Conservation (phyloP, 176 grass and related monocot species). For the Triticum turgidum region DNA sequence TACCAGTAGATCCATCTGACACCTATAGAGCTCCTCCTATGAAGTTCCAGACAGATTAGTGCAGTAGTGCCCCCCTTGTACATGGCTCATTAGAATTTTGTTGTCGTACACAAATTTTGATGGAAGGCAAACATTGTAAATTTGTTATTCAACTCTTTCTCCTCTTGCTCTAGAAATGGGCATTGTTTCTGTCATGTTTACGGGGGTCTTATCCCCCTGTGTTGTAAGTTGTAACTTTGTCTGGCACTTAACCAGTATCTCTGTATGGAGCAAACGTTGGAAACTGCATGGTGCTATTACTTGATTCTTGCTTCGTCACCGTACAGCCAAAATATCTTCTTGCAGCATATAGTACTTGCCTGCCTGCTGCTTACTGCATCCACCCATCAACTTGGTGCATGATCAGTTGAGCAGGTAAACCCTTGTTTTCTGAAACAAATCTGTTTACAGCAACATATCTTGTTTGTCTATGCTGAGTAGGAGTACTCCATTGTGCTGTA, state of each 20-base stretch:
- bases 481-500: neutral
- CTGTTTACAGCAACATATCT: neutral
- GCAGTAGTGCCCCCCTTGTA: conserved; percentile 16
- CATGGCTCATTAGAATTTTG: conserved; percentile 29
- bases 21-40: conserved; percentile 29
- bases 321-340: neutral
- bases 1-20: conserved; percentile 21
- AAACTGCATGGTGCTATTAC: neutral
- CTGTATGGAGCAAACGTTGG: neutral
- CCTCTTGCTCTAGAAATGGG: neutral
- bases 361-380: neutral
- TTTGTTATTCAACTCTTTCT: neutral
- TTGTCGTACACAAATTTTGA: conserved; percentile 36
- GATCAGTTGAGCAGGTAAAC: conserved; percentile 1
- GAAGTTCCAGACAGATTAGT: conserved; percentile 16
- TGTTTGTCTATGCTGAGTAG: conserved; percentile 9
- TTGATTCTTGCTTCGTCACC: neutral
- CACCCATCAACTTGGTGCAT: neutral
- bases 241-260: neutral
- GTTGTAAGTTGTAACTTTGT: conserved; percentile 31
- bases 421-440: neutral
- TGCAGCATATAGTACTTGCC: neutral
- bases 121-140: conserved; percentile 22
- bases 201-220: neutral
- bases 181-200: conserved; percentile 19